Conservation (phyloP, 306 rosid genomes). For the Prunus campanulata region DNA sequence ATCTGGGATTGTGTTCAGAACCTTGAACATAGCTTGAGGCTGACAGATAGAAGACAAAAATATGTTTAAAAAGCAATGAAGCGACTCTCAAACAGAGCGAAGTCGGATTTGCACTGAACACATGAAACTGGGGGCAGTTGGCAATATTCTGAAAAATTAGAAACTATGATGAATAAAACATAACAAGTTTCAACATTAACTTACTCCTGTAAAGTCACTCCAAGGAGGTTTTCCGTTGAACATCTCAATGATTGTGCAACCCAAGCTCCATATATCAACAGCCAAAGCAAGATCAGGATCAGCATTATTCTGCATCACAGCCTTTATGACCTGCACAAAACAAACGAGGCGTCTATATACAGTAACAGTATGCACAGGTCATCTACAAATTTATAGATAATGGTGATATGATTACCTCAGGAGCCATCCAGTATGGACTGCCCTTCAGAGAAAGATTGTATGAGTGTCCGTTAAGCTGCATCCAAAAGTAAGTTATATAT, state of each 20-base stretch:
- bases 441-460: constrained; percentile 85
- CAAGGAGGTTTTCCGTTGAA: constrained; percentile 93
- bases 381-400: constrained; percentile 11
- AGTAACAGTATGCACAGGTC: constrained; percentile 8
- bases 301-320: constrained; percentile 64
- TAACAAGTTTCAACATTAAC: constrained; percentile 28
- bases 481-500: constrained; percentile 14
- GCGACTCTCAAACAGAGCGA: not conserved
- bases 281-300: constrained; percentile 74
- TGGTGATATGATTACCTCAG: constrained; percentile 63
- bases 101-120: not conserved
- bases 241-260: constrained; percentile 94
- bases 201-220: constrained; percentile 80
- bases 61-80: not conserved
- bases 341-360: constrained; percentile 4
- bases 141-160: not conserved
- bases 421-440: constrained; percentile 99
- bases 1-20: constrained; percentile 64
- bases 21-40: constrained; percentile 99
- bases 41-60: constrained; percentile 28
- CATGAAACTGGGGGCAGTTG: not conserved
- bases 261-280: constrained; percentile 95
- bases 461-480: constrained; percentile 75
- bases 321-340: constrained; percentile 71
- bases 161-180: constrained; percentile 6